These are phyloP conservation scores for Suillus discolor DNA, from an alignment of 768 basidiomycete species.

Conservation along the genomic window DNA sequence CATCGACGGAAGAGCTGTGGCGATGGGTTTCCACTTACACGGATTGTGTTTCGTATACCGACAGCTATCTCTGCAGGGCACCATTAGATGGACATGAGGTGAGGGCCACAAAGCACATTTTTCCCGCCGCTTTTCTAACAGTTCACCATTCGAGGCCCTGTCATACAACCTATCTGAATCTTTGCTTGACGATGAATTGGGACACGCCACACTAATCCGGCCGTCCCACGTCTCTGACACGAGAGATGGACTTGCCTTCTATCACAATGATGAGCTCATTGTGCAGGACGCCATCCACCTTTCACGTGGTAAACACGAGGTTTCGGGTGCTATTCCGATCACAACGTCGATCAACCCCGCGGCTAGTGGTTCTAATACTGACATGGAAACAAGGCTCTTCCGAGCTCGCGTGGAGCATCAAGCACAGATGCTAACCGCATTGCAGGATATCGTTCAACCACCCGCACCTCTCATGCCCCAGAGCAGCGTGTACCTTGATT, in stretches of 20 bases:
- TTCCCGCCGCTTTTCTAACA: slow-evolving; percentile 13
- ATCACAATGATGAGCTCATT: slow-evolving; percentile 52
- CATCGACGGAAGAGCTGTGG: slow-evolving; percentile 25
- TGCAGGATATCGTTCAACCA: slow-evolving; percentile 50
- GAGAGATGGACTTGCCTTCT: slow-evolving; percentile 33
- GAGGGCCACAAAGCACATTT: slow-evolving; percentile 17
- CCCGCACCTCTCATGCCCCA: slow-evolving; percentile 46
- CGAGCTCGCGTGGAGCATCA: slow-evolving; percentile 49
- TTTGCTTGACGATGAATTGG: slow-evolving; percentile 59
- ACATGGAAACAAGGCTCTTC: slow-evolving; percentile 25
- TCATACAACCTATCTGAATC: slow-evolving; percentile 37
- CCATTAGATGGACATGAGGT: slow-evolving; percentile 43
- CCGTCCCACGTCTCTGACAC: slow-evolving; percentile 15
- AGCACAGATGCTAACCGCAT: slow-evolving; percentile 42
- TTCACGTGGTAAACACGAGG: slow-evolving; percentile 47
- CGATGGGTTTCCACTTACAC: slow-evolving; percentile 33
- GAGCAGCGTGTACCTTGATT: slow-evolving; percentile 59
- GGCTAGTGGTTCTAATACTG: slow-evolving; percentile 22
- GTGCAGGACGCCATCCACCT: slow-evolving; percentile 45
- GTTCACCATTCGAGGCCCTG: slow-evolving; percentile 18
- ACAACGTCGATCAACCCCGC: slow-evolving; percentile 38
- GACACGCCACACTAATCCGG: slow-evolving; percentile 45
- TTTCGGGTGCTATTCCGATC: slow-evolving; percentile 31
- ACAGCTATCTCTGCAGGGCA: slow-evolving; percentile 49
- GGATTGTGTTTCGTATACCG: slow-evolving; percentile 56